A percentile compares a stretch with the other conserved stretches of the same genome.
phyloP scores from a whole-genome alignment of 768 basidiomycete genomes.

The Boletellus sp. region DNA sequence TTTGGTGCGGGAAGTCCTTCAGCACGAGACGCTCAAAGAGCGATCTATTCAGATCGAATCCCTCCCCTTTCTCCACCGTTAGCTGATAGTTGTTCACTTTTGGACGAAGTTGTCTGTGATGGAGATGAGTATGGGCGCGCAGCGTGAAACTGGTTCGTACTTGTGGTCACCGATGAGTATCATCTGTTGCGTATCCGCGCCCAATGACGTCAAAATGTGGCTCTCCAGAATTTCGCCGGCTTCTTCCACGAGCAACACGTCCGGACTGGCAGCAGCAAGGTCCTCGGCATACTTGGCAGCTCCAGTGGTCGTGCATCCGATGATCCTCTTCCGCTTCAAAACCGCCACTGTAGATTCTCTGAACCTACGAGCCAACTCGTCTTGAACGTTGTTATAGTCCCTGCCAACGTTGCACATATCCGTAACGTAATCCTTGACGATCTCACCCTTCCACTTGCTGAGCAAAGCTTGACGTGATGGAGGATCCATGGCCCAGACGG shows the following conservation, averaged over 20 bases:
- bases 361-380: slow-evolving; percentile 35
- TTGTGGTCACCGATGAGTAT: slow-evolving; percentile 75
- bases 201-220: slow-evolving; percentile 61
- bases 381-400: slow-evolving; percentile 41
- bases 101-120: slow-evolving; percentile 60
- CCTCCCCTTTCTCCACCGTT: slow-evolving; percentile 68
- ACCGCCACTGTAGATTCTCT: slow-evolving; percentile 33
- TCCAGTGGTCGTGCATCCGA: slow-evolving; percentile 68
- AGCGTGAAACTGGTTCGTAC: slow-evolving; percentile 30
- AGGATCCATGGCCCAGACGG: slow-evolving; percentile 39
- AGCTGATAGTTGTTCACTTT: slow-evolving; percentile 65
- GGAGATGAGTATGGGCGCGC: background rate
- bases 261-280: slow-evolving; percentile 45
- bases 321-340: slow-evolving; percentile 49
- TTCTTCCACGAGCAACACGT: slow-evolving; percentile 65
- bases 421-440: slow-evolving; percentile 33
- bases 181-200: slow-evolving; percentile 45
- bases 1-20: slow-evolving; percentile 58
- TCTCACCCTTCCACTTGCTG: slow-evolving; percentile 36
- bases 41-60: slow-evolving; percentile 63
- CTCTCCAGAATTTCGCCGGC: slow-evolving; percentile 73
- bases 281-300: slow-evolving; percentile 57
- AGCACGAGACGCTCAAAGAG: slow-evolving; percentile 68
- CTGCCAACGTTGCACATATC: slow-evolving; percentile 33
- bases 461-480: slow-evolving; percentile 27